Base-by-base conservation (phyloP, 1,284 basidiomycete genomes). In the Puccinia polysora region DNA sequence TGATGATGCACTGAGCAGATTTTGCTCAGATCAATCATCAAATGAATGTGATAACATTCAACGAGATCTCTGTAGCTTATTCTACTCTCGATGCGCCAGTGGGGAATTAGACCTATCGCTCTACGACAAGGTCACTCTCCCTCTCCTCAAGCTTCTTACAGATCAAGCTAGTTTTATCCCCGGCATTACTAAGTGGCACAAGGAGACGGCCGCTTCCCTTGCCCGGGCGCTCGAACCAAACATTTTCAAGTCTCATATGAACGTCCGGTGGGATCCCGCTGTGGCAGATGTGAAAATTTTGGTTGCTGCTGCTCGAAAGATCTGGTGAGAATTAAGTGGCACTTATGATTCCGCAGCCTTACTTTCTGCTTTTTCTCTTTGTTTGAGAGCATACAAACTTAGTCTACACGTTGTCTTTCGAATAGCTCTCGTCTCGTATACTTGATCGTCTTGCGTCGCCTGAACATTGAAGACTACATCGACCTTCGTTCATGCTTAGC, bases 401-500 rank as follows among this genome's bases (percentile, higher is more conserved):
- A 65, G 64, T 40, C 1, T 52, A 12, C 49, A 23, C 8, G 23
- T 50, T 8, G 23, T 23, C 18, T 36, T 32, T 14, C 50, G 52
- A n/a, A n/a, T n/a, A n/a, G n/a, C n/a, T n/a, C n/a, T n/a, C n/a
- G n/a, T n/a, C n/a, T n/a, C n/a, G n/a, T n/a, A n/a, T n/a, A n/a
- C n/a, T n/a, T n/a, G 23, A 67, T 67, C 38, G 32, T 67, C 25
- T 36, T 55, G 7, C 65, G 40, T 28, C 65, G 65, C 3, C 52
- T 67, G 34, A 67, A 55, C 18, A 32, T 38, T 28, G 38, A 43
- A 5, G 65, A 56, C n/a, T 40, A 49, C 20, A 25, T 28, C n/a
- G 65, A 56, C 25, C 10, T 67, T 6, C 49, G n/a, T 1, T 5
- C 56, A 15, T 67, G 65, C n/a, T 20, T 67, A 18, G 20, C 34